Evolutionary conservation across 2,329 filamentous ascomycete genomes (phyloP).

Genomic region (Intubia oerlemansii): DNA sequence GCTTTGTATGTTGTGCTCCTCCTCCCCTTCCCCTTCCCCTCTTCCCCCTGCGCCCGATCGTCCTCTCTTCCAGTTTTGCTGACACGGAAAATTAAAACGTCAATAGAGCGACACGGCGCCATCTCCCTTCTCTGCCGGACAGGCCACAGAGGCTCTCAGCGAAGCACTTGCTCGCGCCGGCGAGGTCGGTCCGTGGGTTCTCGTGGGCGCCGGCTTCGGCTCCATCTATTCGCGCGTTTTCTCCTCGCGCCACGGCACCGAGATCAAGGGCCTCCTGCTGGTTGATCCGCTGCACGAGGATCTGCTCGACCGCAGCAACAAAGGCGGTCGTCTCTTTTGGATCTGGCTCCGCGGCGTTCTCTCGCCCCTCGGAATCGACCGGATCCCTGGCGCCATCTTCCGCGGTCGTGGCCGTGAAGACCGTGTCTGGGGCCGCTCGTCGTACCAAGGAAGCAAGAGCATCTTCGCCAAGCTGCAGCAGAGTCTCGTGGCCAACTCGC

Average conservation of each 20-base stretch:
- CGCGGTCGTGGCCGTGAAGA: constrained; percentile 61
- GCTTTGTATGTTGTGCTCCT: constrained; percentile 29
- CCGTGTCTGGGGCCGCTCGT: constrained; percentile 60
- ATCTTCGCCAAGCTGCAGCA: constrained; percentile 89
- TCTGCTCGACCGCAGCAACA: constrained; percentile 40
- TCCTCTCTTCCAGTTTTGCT: not conserved
- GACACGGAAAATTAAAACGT: no score
- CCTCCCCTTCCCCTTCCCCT: not conserved
- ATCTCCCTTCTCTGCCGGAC: constrained; percentile 79
- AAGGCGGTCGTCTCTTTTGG: constrained; percentile 47
- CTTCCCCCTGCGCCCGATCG: no score
- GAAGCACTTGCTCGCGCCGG: constrained; percentile 64
- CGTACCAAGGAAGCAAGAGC: constrained; percentile 61
- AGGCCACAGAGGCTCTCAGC: constrained; percentile 73
- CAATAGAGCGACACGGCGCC: constrained; percentile 71
- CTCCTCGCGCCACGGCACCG: constrained; percentile 55
- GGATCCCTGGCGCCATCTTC: constrained; percentile 62
- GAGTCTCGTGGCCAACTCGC: constrained; percentile 64
- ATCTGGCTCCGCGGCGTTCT: constrained; percentile 76
- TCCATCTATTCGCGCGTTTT: constrained; percentile 84
- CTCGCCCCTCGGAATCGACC: constrained; percentile 69
- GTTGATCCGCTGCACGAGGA: constrained; percentile 85
- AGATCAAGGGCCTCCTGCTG: constrained; percentile 60
- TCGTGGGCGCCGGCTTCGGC: constrained; percentile 71
- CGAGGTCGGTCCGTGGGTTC: constrained; percentile 73